A percentile compares a stretch with the other conserved stretches of the same genome.
phyloP scores from a whole-genome alignment of 352 stramenopile genomes.

The Pythium phragmiticola region DNA sequence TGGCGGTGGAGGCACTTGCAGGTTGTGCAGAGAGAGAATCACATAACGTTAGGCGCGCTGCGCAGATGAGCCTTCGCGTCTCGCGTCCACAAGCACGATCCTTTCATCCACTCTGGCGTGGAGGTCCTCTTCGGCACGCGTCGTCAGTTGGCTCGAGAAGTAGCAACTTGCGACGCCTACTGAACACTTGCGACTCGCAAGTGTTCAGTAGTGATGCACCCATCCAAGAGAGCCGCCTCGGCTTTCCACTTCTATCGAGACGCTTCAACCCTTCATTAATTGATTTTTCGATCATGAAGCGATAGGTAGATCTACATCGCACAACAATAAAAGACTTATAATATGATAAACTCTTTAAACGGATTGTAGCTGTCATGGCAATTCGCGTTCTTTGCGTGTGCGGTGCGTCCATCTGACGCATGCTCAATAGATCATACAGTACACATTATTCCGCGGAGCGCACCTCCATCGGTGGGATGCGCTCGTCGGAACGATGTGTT shows the following conservation, averaged over 20 bases:
- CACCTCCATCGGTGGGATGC: not conserved
- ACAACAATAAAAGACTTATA: not conserved
- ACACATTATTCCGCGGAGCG: too few species aligned
- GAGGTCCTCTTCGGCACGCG: not conserved
- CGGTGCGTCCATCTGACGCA: too few species aligned
- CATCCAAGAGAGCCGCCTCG: too few species aligned
- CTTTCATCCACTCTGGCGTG: not conserved
- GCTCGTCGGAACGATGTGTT: constrained; percentile 1
- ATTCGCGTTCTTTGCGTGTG: too few species aligned
- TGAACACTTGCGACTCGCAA: too few species aligned
- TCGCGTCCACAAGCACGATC: not conserved
- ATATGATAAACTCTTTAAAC: not conserved
- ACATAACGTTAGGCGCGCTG: not conserved
- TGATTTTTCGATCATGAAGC: not conserved
- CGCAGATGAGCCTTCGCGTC: not conserved
- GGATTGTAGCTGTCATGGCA: not conserved
- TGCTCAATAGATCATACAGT: too few species aligned
- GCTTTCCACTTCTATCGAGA: not conserved
- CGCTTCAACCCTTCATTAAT: not conserved
- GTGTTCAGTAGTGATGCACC: too few species aligned
- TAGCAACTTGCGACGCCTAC: too few species aligned
- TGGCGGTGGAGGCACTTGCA: not conserved
- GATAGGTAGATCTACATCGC: not conserved
- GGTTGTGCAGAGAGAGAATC: not conserved
- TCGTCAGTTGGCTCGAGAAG: not conserved